Evolutionary conservation across 176 grass and related monocot genomes (phyloP), one percentile per base, ranked within the genome.

Genomic region (Paspalum vaginatum): DNA sequence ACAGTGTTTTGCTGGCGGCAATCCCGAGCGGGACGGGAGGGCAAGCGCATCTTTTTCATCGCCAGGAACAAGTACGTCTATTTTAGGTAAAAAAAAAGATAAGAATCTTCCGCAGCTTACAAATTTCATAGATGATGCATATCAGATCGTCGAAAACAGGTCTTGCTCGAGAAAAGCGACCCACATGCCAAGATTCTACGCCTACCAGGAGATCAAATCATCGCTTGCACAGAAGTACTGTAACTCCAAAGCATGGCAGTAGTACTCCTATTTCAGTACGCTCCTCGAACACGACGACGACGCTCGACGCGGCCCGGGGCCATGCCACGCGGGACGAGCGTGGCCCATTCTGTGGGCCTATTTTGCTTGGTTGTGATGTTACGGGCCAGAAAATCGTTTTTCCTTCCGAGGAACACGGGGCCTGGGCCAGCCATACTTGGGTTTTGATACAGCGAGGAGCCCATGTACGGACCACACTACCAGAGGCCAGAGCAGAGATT

Each of bases 171-270:
- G 27, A 63, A 63, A 16, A 38, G 21, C 27, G n/a, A 8, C n/a
- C 32, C 16, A 12, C 11, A 39, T 37, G 37, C 62, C 9, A 5
- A 62, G 42, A 41, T 25, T 40, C 59, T 38, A 8, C 17, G 14
- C n/a, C 64, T 56, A 54, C 79, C 83, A 85, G 65, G 83, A 49
- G 72, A 26, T 38, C 55, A 22, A 27, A 15, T 26, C 58, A 15
- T 7, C 25, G 9, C 42, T 51, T 84, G n/a, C 52, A 10, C 41
- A 48, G 46, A 55, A 38, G 71, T 10, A 21, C 41, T 24, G 24
- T n/a, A n/a, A n/a, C n/a, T 5, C 9, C 22, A 20, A 24, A 57
- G 32, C 32, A 32, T 32, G 32, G 3, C 32, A 32, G 32, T 32
- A 32, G 32, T 32, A 32, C 2, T 32, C 32, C 2, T 32, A 32